Evolutionary conservation across 495 filamentous ascomycete species (phyloP).

Genomic region (Thermochaetoides thermophila): DNA sequence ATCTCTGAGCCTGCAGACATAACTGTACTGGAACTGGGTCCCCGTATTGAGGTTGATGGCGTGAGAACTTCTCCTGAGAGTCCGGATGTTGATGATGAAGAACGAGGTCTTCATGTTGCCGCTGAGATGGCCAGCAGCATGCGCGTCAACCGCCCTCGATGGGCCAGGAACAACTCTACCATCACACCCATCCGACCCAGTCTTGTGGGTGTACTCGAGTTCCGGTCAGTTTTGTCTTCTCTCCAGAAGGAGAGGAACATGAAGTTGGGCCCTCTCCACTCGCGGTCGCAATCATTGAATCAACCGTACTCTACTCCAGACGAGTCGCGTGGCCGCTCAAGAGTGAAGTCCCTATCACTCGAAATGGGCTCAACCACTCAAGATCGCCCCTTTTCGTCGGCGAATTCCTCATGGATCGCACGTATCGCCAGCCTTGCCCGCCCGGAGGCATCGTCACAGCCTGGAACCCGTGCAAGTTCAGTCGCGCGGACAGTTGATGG

Average conservation of each 20-base stretch:
- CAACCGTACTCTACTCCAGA: constrained; percentile 3
- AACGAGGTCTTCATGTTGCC: constrained; percentile 56
- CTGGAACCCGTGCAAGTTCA: constrained; percentile 12
- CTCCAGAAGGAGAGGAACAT: constrained; percentile 66
- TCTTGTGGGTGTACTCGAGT: constrained; percentile 86
- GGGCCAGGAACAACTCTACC: constrained; percentile 52
- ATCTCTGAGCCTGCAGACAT: constrained; percentile 49
- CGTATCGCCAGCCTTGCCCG: constrained; percentile 2
- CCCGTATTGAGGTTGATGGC: constrained; percentile 32
- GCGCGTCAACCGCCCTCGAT: constrained; percentile 63
- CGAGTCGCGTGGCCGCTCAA: constrained; percentile 9
- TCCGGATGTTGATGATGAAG: constrained; percentile 54
- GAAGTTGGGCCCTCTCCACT: constrained; percentile 48
- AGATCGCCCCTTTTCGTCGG: constrained; percentile 19
- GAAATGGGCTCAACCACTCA: constrained; percentile 4
- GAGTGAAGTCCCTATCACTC: constrained; percentile 5
- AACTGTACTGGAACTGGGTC: constrained; percentile 50
- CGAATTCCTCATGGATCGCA: constrained; percentile 15
- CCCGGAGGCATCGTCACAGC: neutral
- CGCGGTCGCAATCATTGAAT: constrained; percentile 56
- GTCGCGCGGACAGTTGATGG: constrained; percentile 14
- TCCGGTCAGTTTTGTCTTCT: constrained; percentile 72
- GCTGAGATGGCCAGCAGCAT: constrained; percentile 84
- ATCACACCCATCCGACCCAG: constrained; percentile 79
- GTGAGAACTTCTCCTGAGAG: too few species aligned